Conservation (phyloP, 2,329 filamentous ascomycete species). For the Beauveria sp. region DNA sequence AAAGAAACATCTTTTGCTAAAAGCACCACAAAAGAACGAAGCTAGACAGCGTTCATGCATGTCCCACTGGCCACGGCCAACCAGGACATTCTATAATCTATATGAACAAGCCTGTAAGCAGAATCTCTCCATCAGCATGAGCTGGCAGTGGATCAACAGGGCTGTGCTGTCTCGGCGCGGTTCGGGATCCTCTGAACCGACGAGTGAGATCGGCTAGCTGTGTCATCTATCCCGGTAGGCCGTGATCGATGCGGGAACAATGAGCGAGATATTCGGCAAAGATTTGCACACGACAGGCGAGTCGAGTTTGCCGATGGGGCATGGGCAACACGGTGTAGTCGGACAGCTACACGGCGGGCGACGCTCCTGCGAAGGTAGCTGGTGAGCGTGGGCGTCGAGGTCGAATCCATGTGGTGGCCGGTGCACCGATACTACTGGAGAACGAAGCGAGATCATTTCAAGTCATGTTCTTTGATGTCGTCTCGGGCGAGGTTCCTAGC, state of each 20-base stretch:
- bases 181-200: not conserved
- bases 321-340: not conserved
- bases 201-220: not conserved
- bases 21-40: no score
- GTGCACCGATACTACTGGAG: not conserved
- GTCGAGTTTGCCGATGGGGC: not conserved
- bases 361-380: not conserved
- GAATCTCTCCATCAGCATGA: not conserved
- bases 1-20: no score
- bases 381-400: no score
- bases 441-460: not conserved
- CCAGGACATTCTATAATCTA: no score
- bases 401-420: no score
- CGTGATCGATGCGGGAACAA: not conserved
- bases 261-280: not conserved
- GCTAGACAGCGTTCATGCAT: not conserved
- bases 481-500: not conserved
- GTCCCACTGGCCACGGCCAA: not conserved
- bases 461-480: not conserved
- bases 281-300: not conserved
- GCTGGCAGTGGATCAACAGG: not conserved
- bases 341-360: not conserved
- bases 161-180: not conserved
- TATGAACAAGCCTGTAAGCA: not conserved
- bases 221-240: not conserved